Evolutionary conservation across 2,329 filamentous ascomycete species (phyloP), one percentile per base, ranked within the genome.

Genomic region (Fusarium sp.): DNA sequence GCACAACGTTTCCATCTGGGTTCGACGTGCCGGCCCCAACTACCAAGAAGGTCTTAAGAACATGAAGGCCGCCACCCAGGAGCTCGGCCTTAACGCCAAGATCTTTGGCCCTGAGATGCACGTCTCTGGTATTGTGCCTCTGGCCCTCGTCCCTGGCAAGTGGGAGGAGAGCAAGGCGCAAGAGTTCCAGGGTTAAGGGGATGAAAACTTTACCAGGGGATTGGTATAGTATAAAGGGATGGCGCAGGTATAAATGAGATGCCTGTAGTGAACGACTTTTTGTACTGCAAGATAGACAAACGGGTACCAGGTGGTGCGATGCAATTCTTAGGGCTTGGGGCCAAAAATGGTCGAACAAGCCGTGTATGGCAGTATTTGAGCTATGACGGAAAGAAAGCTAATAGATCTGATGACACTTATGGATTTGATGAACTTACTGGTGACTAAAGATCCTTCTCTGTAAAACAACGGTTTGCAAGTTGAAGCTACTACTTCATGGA

Each of bases 11-110:
- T 92, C 97, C 85, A 98, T 98, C 87, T 98, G 95, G 96, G 95
- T 98, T 72, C 87, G 90, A 79, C 89, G 89, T 84, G 89, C 96
- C 57, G 82, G 96, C 68, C 96, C 96, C 84, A 99, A 99, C 89
- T 99, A 97, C 90, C 96, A 99, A 86, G 96, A 99, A 86, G 96
- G 96, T 86, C 92, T 99, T 75, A 98, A 97, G 91, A 99, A 98
- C 90, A 98, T 99, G 90, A 98, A 98, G 90, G 89, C 91, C 53
- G 95, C 97, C 67, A 96, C 94, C 68, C 90, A 95, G 82, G 96
- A 99, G 87, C 90, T 99, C 66, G 93, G 93, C 76, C 89, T 99
- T 74, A 82, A 88, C 74, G 87, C 87, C 80, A 88, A 89, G 83
- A 87, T 90, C 79, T 90, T 89, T 71, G 88, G 88, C 59, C 88